Conservation (phyloP, 2,329 filamentous ascomycete species). For the Aspergillus ruber region DNA sequence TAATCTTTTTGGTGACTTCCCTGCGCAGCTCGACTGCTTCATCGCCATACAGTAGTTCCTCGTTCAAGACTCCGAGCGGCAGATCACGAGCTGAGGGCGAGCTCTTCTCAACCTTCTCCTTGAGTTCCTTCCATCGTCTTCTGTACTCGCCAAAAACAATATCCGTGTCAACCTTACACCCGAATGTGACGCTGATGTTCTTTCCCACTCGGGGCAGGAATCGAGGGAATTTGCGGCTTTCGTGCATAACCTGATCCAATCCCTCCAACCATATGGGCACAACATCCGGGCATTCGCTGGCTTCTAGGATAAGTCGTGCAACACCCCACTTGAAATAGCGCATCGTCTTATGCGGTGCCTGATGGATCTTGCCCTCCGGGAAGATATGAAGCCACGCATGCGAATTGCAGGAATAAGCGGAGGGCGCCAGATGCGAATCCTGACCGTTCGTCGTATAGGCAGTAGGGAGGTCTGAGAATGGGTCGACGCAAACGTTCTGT, state of each 20-base stretch:
- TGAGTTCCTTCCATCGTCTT: slow-evolving; percentile 63
- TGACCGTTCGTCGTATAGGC: slow-evolving; percentile 35
- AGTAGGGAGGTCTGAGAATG: slow-evolving; percentile 39
- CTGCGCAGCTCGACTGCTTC: slow-evolving; percentile 72
- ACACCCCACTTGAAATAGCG: slow-evolving; percentile 99
- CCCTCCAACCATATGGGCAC: slow-evolving; percentile 94
- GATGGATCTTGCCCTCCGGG: slow-evolving; percentile 90
- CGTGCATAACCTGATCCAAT: slow-evolving; percentile 80
- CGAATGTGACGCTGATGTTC: slow-evolving; percentile 44
- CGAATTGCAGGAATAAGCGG: slow-evolving; percentile 62
- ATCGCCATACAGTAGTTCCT: slow-evolving; percentile 59
- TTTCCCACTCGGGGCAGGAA: slow-evolving; percentile 76
- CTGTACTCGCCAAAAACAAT: slow-evolving; percentile 71
- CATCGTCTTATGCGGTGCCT: slow-evolving; percentile 69
- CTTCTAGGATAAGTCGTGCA: slow-evolving; percentile 82
- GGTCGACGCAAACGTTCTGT: slow-evolving; percentile 40
- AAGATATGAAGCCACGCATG: slow-evolving; percentile 92
- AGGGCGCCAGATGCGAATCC: slow-evolving; percentile 59
- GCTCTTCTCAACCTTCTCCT: slow-evolving; percentile 46
- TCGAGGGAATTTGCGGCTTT: slow-evolving; percentile 69
- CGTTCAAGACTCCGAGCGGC: slow-evolving; percentile 53
- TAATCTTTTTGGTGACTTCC: slow-evolving; percentile 71
- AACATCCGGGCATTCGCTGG: slow-evolving; percentile 77
- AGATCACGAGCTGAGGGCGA: slow-evolving; percentile 29
- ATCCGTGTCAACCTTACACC: slow-evolving; percentile 68